Conservation (phyloP, 257 asterid species). For the Forsythia viridissima region DNA sequence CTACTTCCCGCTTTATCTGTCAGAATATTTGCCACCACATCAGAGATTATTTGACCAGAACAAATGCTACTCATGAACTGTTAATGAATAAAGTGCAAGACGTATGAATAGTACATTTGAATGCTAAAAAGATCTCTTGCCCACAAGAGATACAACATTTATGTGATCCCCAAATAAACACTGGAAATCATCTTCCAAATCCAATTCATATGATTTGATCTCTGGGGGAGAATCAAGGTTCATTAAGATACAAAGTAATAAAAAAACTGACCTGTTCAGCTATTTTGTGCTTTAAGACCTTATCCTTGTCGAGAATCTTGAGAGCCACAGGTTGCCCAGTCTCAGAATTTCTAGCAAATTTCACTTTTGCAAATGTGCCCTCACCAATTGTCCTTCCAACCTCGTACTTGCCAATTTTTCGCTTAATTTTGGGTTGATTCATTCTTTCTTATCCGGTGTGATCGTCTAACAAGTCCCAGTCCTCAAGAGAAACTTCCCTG, state of each 20-base stretch:
- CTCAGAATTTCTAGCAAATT: constrained; percentile 83
- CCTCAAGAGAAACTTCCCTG: constrained; percentile 31
- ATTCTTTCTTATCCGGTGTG: constrained; percentile 27
- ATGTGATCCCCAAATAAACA: not conserved
- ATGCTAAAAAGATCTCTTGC: not conserved
- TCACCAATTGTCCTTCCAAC: constrained; percentile 93
- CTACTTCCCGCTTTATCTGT: constrained; percentile 90
- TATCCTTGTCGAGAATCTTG: constrained; percentile 89
- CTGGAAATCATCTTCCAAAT: not conserved
- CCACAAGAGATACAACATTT: not conserved
- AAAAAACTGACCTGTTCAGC: constrained; percentile 75
- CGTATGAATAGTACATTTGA: not conserved
- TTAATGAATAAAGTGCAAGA: not conserved
- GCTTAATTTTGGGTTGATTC: constrained; percentile 70
- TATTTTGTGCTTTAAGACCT: constrained; percentile 91
- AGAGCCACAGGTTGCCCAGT: constrained; percentile 76
- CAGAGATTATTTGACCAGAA: constrained; percentile 12
- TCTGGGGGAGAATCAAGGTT: not conserved
- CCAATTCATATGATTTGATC: not conserved
- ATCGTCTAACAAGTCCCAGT: not conserved
- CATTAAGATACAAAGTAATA: not conserved
- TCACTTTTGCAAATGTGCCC: constrained; percentile 93
- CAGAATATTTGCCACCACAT: constrained; percentile 18
- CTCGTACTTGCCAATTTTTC: constrained; percentile 84
- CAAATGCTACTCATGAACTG: not conserved